Conservation (phyloP, 208 protist species). For the Acanthamoeba polyphaga region DNA sequence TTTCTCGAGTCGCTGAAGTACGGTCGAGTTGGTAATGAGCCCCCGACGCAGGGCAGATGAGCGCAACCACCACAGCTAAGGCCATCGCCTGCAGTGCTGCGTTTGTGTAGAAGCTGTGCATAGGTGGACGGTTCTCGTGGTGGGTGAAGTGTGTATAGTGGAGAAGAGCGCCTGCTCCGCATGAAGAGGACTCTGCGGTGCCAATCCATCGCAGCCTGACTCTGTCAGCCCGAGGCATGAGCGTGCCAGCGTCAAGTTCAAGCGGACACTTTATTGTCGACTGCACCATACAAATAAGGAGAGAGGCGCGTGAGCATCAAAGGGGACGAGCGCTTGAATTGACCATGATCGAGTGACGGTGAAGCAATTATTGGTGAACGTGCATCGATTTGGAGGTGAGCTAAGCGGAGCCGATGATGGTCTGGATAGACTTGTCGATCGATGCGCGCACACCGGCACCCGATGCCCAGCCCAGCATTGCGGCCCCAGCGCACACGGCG, state of each 20-base stretch:
- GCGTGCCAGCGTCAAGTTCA: too few species aligned
- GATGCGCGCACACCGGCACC: not conserved
- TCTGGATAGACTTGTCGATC: not conserved
- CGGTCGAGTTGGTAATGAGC: constrained; percentile 1
- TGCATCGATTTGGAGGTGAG: too few species aligned
- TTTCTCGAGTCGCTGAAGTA: not conserved
- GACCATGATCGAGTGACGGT: too few species aligned
- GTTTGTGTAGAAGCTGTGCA: too few species aligned
- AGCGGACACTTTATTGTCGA: not conserved
- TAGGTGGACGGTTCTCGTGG: too few species aligned
- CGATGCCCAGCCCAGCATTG: not conserved
- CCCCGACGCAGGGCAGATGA: not conserved
- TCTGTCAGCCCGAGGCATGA: not conserved
- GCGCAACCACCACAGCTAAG: not conserved
- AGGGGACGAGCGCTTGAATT: too few species aligned
- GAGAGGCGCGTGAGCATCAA: too few species aligned
- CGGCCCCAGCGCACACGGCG: not conserved
- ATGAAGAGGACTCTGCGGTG: too few species aligned
- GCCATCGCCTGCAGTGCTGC: too few species aligned
- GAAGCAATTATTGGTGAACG: too few species aligned
- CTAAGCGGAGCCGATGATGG: not conserved
- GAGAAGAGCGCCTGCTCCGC: too few species aligned
- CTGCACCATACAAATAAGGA: not conserved
- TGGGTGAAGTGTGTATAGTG: too few species aligned
- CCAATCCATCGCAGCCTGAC: not conserved